Evolutionary conservation across 1,139 yeast genomes (phyloP), one percentile per base, ranked within the genome.

Genomic region (Yamadazyma epiphylla): DNA sequence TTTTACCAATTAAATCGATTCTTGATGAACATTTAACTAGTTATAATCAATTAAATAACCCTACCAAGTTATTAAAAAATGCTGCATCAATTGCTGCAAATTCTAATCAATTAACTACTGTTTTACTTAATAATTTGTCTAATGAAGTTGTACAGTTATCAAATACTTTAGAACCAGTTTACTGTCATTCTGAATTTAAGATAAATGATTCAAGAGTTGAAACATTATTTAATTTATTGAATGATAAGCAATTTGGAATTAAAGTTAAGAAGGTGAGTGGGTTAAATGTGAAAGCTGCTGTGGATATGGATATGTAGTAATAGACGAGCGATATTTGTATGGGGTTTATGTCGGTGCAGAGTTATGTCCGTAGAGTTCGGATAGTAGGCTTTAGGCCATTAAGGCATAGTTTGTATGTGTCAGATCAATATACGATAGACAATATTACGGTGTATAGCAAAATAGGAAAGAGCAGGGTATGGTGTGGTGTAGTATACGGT

Each of bases 31-130:
- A 83, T 44, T 85, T 86, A 19, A 61, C 82, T 35, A 73, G 86
- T 3, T 33, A 28, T 16, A 28, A 25, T 19, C 69, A 82, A 13
- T 60, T 82, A 48, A 80, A 79, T 53, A 17, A 17, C 10, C 63
- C 81, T 46, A 78, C 74, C 48, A 64, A 83, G 21, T 63, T 82
- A 35, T 60, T 80, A 49, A 83, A 80, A 53, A 48, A 54, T 25
- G 70, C 75, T 28, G 66, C 70, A 15, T 55, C 58, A 32, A 63
- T 77, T 17, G 37, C 39, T 21, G 37, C 57, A 22, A 85, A 82
- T 34, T 91, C 94, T 2, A 78, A 96, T 53, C 94, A 85, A 57
- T 69, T 78, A 43, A 63, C 84, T 29, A 87, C 97, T 3, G 74
- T 89, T 29, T 48, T 60, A 13, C 48, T 64, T 27, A 56, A 57